Conservation (phyloP, 2,329 filamentous ascomycete species). For the Penicillium sclerotigenum region DNA sequence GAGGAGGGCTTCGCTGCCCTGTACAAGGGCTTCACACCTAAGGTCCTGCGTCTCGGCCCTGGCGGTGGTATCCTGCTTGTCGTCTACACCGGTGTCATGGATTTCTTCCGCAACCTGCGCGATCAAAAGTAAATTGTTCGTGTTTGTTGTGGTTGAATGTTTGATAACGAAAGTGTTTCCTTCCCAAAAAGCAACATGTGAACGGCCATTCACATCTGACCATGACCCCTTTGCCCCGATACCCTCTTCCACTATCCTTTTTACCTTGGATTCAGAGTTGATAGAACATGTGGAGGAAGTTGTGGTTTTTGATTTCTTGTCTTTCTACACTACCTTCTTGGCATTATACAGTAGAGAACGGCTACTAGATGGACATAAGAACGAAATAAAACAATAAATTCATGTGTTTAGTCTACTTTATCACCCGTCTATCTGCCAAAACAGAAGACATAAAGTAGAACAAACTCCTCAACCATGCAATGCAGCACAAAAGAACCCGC, state of each 20-base stretch:
- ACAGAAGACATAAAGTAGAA: neutral
- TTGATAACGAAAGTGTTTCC: conserved; percentile 8
- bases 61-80: conserved; percentile 60
- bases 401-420: neutral
- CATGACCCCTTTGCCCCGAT: conserved; percentile 1
- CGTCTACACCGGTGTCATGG: conserved; percentile 54
- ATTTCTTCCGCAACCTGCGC: conserved; percentile 79
- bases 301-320: conserved; percentile 7
- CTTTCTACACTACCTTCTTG: conserved; percentile 4
- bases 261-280: neutral
- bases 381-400: conserved; percentile 2
- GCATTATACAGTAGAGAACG: conserved; percentile 11
- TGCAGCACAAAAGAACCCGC: neutral
- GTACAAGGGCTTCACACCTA: conserved; percentile 97
- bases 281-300: conserved; percentile 4
- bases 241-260: conserved; percentile 8
- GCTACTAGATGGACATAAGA: conserved; percentile 15
- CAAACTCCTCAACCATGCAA: neutral
- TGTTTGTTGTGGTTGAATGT: conserved; percentile 3
- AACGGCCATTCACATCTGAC: neutral
- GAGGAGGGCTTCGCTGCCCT: conserved; percentile 90
- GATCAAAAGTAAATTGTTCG: conserved; percentile 32
- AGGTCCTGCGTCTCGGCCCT: conserved; percentile 76
- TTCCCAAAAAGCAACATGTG: conserved; percentile 8
- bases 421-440: neutral